Conservation (phyloP, 2,329 filamentous ascomycete species). For the Stromatinia cepivora region DNA sequence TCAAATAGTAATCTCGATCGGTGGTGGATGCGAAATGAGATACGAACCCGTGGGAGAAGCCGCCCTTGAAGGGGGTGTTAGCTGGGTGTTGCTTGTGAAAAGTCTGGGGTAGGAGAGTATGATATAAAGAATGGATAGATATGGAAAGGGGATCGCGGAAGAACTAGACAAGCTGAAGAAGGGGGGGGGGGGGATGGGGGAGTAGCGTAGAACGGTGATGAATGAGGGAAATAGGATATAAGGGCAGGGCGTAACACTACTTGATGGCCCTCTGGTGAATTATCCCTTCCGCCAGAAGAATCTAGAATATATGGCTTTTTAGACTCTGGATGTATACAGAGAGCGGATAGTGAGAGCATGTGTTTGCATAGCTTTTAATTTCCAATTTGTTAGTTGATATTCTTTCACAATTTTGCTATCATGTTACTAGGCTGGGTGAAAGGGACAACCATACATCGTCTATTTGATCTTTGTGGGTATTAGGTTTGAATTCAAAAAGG, state of each 20-base stretch:
- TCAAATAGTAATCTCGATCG: conserved; percentile 68
- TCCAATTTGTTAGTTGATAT: background rate
- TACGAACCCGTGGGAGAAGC: conserved; percentile 69
- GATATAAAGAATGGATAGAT: no score
- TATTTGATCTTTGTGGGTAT: conserved; percentile 50
- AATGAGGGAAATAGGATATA: background rate
- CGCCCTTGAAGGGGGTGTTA: conserved; percentile 47
- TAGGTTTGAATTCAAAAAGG: conserved; percentile 63
- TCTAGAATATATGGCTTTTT: conserved; percentile 61
- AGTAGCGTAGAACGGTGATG: background rate
- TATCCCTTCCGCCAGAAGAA: conserved; percentile 59
- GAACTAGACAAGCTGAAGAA: no score
- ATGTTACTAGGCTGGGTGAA: background rate
- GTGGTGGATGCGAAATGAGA: conserved; percentile 62
- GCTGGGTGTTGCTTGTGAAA: background rate
- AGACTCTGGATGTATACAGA: conserved; percentile 60
- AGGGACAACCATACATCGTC: conserved; percentile 51
- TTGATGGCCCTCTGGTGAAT: conserved; percentile 60
- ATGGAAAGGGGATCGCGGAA: background rate
- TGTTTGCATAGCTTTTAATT: conserved; percentile 51
- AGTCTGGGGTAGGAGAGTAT: background rate
- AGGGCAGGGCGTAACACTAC: conserved; percentile 44
- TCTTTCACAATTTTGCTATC: background rate
- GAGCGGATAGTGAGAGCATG: conserved; percentile 57
- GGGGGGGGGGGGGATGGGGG: no score